Conservation (phyloP, 345 rosid genomes). For the Populus euphratica region DNA sequence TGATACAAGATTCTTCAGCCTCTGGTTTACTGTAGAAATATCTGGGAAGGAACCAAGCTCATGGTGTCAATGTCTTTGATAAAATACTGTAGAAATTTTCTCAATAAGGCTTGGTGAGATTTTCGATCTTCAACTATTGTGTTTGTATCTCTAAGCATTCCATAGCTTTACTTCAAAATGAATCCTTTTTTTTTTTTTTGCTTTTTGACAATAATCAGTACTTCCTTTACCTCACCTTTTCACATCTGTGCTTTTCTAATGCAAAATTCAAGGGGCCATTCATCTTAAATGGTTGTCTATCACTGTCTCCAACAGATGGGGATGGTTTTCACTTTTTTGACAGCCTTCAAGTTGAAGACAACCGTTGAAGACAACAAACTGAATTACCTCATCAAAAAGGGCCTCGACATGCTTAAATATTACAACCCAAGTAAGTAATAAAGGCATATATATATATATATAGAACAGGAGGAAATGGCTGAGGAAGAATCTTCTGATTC, state of each 20-base stretch:
- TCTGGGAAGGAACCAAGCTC: constrained; percentile 9
- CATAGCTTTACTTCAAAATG: not conserved
- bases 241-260: not conserved
- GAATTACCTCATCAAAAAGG: not conserved
- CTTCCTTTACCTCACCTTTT: not conserved
- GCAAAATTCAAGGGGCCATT: constrained; percentile 28
- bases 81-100: constrained; percentile 1
- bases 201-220: not conserved
- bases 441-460: not conserved
- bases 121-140: not conserved
- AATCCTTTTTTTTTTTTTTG: not conserved
- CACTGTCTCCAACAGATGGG: constrained; percentile 30
- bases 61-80: not conserved
- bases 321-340: constrained; percentile 30
- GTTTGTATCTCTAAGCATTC: constrained; percentile 3
- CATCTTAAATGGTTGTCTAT: constrained; percentile 30
- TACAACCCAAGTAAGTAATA: not conserved
- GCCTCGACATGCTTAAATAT: not conserved
- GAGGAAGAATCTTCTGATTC: constrained; percentile 14
- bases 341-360: constrained; percentile 11
- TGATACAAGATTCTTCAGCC: constrained; percentile 13
- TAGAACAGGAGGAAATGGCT: constrained; percentile 7
- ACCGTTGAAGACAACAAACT: constrained; percentile 8
- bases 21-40: constrained; percentile 1
- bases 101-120: constrained; percentile 13